Conservation (phyloP, 176 grass and related monocot species). For the Oropetium thomaeum region DNA sequence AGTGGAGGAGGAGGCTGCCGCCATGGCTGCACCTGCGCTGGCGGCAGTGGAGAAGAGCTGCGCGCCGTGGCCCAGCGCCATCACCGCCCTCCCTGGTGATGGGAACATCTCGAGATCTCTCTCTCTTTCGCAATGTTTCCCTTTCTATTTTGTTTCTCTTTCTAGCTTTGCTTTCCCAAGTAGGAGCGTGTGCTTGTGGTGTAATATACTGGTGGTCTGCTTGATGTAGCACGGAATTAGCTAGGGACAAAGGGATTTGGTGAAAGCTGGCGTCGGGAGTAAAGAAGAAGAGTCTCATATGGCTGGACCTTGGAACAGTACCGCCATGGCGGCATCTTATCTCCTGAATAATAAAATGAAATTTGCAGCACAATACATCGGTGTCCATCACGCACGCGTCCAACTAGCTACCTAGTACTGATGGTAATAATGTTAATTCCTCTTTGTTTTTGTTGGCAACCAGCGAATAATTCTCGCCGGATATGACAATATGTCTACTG, state of each 20-base stretch:
- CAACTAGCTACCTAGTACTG: not conserved
- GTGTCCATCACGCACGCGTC: not conserved
- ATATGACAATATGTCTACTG: too few species aligned
- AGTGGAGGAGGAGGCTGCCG: not conserved
- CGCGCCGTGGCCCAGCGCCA: constrained; percentile 26
- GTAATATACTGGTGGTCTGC: constrained; percentile 15
- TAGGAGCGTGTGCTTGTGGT: not conserved
- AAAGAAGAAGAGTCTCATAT: not conserved
- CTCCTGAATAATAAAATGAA: not conserved
- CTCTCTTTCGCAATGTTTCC: not conserved
- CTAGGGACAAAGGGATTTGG: constrained; percentile 32
- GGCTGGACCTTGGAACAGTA: constrained; percentile 6
- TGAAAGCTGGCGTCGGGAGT: constrained; percentile 28
- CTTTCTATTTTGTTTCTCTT: constrained; percentile 5
- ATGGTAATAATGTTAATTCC: not conserved
- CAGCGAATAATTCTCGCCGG: not conserved
- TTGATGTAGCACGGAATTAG: not conserved
- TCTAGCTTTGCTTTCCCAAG: constrained; percentile 22
- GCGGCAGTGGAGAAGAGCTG: not conserved
- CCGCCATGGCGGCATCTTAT: constrained; percentile 4
- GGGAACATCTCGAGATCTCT: constrained; percentile 61
- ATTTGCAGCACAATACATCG: not conserved
- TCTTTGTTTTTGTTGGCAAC: not conserved
- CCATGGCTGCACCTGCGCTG: constrained; percentile 6
- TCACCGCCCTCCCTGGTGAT: constrained; percentile 43